Conservation (phyloP, 257 asterid species). For the Penstemon barbatus region DNA sequence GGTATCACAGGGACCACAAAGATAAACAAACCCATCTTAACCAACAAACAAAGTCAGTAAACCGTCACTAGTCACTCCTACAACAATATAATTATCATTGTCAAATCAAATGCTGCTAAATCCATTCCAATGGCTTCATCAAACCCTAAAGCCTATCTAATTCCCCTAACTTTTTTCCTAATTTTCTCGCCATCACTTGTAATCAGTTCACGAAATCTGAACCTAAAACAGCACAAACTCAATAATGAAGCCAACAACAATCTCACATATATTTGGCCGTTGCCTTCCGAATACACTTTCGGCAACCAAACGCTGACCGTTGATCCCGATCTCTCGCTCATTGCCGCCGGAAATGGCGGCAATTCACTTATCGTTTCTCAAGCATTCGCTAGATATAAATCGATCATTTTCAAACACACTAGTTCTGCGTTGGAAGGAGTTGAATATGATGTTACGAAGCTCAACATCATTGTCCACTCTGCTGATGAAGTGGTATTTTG, state of each 20-base stretch:
- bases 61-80: too few species aligned
- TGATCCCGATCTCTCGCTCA: slow-evolving; percentile 65
- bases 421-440: slow-evolving; percentile 35
- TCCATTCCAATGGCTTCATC: slow-evolving; percentile 26
- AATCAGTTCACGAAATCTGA: slow-evolving; percentile 44
- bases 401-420: slow-evolving; percentile 54
- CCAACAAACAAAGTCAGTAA: too few species aligned
- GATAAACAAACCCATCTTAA: too few species aligned
- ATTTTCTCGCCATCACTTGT: slow-evolving; percentile 34
- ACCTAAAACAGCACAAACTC: slow-evolving; percentile 30
- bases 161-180: slow-evolving; percentile 26
- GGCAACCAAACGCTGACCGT: slow-evolving; percentile 79
- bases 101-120: too few species aligned
- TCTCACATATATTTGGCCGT: slow-evolving; percentile 72
- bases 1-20: too few species aligned
- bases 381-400: slow-evolving; percentile 71
- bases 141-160: slow-evolving; percentile 28
- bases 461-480: slow-evolving; percentile 57
- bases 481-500: slow-evolving; percentile 62
- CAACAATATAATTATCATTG: too few species aligned
- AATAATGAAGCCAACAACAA: slow-evolving; percentile 37
- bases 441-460: slow-evolving; percentile 51
- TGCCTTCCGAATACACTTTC: slow-evolving; percentile 68
- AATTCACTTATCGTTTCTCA: slow-evolving; percentile 48
- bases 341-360: slow-evolving; percentile 53